Percentiles rank a stretch among this genome's conserved stretches.
Evolutionary conservation across 2,329 filamentous ascomycete species (phyloP).

Genomic region (Onygenales sp.): DNA sequence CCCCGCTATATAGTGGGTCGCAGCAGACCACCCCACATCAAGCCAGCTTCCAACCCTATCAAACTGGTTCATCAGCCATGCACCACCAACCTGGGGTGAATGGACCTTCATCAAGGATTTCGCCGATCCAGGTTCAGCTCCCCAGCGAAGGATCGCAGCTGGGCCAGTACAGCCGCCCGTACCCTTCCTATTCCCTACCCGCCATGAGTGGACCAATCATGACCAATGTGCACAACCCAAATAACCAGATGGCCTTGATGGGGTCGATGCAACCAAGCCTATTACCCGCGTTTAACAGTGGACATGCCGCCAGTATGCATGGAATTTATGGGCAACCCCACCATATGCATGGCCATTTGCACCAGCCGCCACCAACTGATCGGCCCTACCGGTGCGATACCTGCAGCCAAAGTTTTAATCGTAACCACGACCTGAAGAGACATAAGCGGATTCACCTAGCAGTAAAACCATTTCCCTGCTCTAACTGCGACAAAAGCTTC

Average conservation of each 20-base stretch:
- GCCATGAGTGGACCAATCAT: constrained; percentile 60
- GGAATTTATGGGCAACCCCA: constrained; percentile 54
- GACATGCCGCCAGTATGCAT: constrained; percentile 46
- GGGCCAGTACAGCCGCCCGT: constrained; percentile 31
- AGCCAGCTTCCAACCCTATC: constrained; percentile 32
- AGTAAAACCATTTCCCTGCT: constrained; percentile 91
- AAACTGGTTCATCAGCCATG: constrained; percentile 15
- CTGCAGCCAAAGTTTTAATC: constrained; percentile 87
- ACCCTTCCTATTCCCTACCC: constrained; percentile 48
- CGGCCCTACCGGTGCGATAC: constrained; percentile 90
- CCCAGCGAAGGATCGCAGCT: constrained; percentile 24
- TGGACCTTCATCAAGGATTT: constrained; percentile 41
- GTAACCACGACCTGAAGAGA: constrained; percentile 91
- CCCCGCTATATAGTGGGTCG: constrained; percentile 31
- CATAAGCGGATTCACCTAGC: constrained; percentile 93
- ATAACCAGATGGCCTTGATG: constrained; percentile 61
- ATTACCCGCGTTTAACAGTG: constrained; percentile 51
- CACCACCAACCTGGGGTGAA: constrained; percentile 32
- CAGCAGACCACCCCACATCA: constrained; percentile 42
- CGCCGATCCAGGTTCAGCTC: constrained; percentile 44
- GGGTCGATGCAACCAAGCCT: constrained; percentile 49
- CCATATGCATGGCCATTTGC: constrained; percentile 39
- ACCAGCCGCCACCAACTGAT: constrained; percentile 53
- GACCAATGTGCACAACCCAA: constrained; percentile 68
- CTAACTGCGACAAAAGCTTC: constrained; percentile 89